Evolutionary conservation across 768 basidiomycete species (phyloP).

Genomic region (Suillus occidentalis): DNA sequence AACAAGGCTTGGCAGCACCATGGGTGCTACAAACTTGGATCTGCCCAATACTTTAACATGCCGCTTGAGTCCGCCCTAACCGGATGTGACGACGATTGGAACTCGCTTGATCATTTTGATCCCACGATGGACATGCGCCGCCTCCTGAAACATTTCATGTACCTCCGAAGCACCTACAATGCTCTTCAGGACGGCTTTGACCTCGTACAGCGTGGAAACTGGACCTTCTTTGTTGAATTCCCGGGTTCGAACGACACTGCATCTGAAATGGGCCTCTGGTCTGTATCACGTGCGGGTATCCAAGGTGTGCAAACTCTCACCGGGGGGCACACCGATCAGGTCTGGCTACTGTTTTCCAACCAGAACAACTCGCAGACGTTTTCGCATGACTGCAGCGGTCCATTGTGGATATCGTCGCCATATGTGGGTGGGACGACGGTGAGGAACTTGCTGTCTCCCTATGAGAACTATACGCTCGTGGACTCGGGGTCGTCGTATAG

Average conservation of each 20-base stretch:
- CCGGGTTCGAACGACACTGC: slow-evolving; percentile 82
- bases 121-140: slow-evolving; percentile 80
- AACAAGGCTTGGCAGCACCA: slow-evolving; percentile 90
- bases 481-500: slow-evolving; percentile 67
- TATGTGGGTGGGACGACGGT: slow-evolving; percentile 61
- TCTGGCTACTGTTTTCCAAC: slow-evolving; percentile 88
- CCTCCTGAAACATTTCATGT: slow-evolving; percentile 69
- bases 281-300: slow-evolving; percentile 69
- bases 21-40: slow-evolving; percentile 89
- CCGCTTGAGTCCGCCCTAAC: slow-evolving; percentile 74
- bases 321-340: slow-evolving; percentile 60
- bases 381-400: slow-evolving; percentile 54
- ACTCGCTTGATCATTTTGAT: slow-evolving; percentile 92
- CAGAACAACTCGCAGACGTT: slow-evolving; percentile 74
- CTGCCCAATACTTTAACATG: slow-evolving; percentile 93
- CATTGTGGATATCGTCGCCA: slow-evolving; percentile 79
- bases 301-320: slow-evolving; percentile 56
- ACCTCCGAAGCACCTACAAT: slow-evolving; percentile 65
- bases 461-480: slow-evolving; percentile 70
- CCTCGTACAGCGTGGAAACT: slow-evolving; percentile 81
- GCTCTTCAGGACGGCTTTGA: slow-evolving; percentile 86
- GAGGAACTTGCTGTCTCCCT: slow-evolving; percentile 79
- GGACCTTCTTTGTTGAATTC: slow-evolving; percentile 75
- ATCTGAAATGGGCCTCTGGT: slow-evolving; percentile 90
- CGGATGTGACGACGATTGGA: slow-evolving; percentile 90